Evolutionary conservation across 164 flowering plant species (phyloP).

Genomic region (Cinnamomum micranthum): DNA sequence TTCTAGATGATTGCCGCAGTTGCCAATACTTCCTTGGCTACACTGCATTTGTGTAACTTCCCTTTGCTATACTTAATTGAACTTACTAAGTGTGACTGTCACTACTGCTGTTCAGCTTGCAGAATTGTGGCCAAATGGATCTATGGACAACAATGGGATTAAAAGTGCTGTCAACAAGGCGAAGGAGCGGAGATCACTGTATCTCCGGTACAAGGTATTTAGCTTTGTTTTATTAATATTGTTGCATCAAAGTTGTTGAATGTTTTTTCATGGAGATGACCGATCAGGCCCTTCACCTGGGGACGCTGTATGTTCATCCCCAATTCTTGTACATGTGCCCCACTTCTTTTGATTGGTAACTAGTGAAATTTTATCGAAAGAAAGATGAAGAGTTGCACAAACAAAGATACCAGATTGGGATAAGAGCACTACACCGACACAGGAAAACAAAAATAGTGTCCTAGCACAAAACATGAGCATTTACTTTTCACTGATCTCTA

Average conservation of each 20-base stretch:
- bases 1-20: no score
- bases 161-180: constrained; percentile 79
- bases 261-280: not conserved
- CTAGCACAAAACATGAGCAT: no score
- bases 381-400: no score
- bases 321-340: not conserved
- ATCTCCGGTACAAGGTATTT: constrained; percentile 44
- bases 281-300: not conserved
- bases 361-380: no score
- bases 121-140: constrained; percentile 82
- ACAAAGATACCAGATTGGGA: no score
- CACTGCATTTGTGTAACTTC: no score
- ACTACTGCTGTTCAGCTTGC: constrained; percentile 62
- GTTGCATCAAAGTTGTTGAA: not conserved
- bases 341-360: not conserved
- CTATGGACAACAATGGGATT: constrained; percentile 86
- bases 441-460: no score
- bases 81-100: not conserved
- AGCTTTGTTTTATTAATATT: not conserved
- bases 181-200: constrained; percentile 49
- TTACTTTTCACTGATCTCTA: not conserved
- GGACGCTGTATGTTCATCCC: not conserved
- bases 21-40: no score
- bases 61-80: no score
- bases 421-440: no score